Conservation (phyloP, 345 rosid species). For the Jatropha curcas region DNA sequence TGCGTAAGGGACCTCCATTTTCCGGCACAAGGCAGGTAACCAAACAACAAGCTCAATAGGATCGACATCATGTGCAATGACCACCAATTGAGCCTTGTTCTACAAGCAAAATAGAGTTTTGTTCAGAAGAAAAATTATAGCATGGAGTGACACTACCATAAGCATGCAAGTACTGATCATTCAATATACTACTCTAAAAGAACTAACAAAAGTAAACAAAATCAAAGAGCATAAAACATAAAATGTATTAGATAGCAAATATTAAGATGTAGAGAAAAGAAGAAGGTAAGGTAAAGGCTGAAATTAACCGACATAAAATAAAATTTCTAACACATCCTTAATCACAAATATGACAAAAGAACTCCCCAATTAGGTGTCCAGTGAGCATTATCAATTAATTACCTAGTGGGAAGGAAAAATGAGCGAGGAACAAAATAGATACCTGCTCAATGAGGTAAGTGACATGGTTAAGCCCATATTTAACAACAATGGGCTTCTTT, state of each 20-base stretch:
- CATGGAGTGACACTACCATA: background rate
- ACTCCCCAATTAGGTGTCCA: no score
- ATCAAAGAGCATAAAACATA: background rate
- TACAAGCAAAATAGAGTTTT: slow-evolving; percentile 14
- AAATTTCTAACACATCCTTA: background rate
- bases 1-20: slow-evolving; percentile 88
- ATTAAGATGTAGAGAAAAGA: background rate
- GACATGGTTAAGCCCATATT: slow-evolving; percentile 72
- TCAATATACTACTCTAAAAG: background rate
- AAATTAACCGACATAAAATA: background rate
- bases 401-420: no score
- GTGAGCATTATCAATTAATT: background rate
- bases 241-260: background rate
- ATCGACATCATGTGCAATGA: slow-evolving; percentile 84
- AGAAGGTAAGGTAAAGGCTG: background rate
- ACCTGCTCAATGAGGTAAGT: slow-evolving; percentile 79
- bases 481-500: slow-evolving; percentile 70
- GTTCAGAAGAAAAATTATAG: background rate
- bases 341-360: background rate
- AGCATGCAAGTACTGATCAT: background rate
- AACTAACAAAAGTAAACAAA: background rate
- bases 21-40: slow-evolving; percentile 81
- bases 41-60: slow-evolving; percentile 87
- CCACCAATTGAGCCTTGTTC: slow-evolving; percentile 77
- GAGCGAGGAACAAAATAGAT: background rate